These are phyloP conservation scores for Cadophora malorum DNA, from an alignment of 2,329 filamentous ascomycete genomes.

Conservation along the genomic window DNA sequence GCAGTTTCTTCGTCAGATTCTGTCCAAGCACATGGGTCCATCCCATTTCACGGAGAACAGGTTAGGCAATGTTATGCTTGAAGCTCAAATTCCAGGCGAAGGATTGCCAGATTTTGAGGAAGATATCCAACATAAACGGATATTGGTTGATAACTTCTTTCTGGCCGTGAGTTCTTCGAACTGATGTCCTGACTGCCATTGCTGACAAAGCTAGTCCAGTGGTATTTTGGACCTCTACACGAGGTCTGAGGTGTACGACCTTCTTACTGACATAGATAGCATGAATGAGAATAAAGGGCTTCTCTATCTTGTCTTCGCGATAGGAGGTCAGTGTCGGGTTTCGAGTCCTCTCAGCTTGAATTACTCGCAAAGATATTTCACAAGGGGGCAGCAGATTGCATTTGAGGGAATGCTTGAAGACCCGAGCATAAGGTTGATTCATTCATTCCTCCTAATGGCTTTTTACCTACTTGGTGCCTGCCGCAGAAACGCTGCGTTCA, in stretches of 20 bases:
- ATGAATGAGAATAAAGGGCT: background rate
- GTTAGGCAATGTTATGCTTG: constrained; percentile 18
- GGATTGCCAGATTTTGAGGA: constrained; percentile 9
- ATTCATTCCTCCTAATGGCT: constrained; percentile 47
- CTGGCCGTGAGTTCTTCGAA: constrained; percentile 3
- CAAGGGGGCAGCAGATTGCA: constrained; percentile 10
- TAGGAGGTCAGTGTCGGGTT: constrained; percentile 13
- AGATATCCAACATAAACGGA: background rate
- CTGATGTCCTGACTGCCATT: background rate
- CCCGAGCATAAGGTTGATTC: constrained; percentile 47
- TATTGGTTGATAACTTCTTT: constrained; percentile 20
- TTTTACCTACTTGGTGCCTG: constrained; percentile 48
- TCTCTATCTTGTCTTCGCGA: constrained; percentile 5
- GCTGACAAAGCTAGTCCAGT: background rate
- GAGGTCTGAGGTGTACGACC: constrained; percentile 7
- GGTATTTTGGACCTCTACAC: constrained; percentile 15
- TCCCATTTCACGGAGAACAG: constrained; percentile 20
- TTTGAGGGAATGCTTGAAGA: constrained; percentile 45
- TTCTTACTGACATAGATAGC: background rate
- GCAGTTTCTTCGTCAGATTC: constrained; percentile 17
- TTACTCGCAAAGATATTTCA: constrained; percentile 7
- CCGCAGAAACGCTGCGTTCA: constrained; percentile 48
- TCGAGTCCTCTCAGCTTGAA: background rate
- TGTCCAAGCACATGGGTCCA: constrained; percentile 17
- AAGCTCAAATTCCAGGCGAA: constrained; percentile 11